A percentile compares a stretch with the other conserved stretches of the same genome.
phyloP scores from a whole-genome alignment of 495 filamentous ascomycete species.

The Cladorrhinum samala region DNA sequence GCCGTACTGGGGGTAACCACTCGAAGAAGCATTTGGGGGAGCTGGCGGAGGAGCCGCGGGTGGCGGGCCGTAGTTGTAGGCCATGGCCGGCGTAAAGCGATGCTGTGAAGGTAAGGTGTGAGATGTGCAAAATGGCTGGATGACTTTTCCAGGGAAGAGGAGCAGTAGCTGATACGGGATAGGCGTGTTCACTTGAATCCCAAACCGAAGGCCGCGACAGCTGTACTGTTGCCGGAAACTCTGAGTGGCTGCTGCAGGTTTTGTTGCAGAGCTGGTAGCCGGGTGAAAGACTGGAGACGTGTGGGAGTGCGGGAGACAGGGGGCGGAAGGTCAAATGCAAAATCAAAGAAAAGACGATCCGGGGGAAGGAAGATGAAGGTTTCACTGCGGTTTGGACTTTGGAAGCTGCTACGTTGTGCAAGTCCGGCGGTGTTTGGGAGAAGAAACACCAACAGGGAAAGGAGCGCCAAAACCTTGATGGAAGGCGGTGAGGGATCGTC shows the following conservation, averaged over 20 bases:
- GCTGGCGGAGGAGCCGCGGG: conserved; percentile 46
- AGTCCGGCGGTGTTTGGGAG: background rate
- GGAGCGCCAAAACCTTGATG: background rate
- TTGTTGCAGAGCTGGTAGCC: too few relatives aligned
- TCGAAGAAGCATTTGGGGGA: conserved; percentile 22
- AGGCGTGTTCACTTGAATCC: conserved; percentile 18
- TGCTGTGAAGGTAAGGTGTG: background rate
- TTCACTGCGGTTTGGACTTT: background rate
- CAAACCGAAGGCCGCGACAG: background rate
- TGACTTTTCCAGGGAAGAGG: conserved; percentile 8
- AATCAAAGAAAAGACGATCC: background rate
- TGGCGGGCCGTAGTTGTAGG: conserved; percentile 50
- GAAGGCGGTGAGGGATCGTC: conserved; percentile 5
- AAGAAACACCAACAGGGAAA: background rate
- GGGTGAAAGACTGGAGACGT: too few relatives aligned
- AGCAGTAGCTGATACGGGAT: background rate
- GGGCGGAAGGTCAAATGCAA: background rate
- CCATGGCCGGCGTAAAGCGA: conserved; percentile 21
- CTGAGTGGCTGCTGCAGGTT: too few relatives aligned
- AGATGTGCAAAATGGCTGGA: conserved; percentile 2
- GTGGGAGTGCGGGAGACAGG: too few relatives aligned
- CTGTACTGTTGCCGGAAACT: too few relatives aligned
- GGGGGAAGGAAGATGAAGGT: background rate
- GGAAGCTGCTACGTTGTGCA: background rate
- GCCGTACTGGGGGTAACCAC: conserved; percentile 31